These are phyloP conservation scores for Plenodomus biglobosus DNA, from an alignment of 2,329 filamentous ascomycete genomes.

Conservation along the genomic window DNA sequence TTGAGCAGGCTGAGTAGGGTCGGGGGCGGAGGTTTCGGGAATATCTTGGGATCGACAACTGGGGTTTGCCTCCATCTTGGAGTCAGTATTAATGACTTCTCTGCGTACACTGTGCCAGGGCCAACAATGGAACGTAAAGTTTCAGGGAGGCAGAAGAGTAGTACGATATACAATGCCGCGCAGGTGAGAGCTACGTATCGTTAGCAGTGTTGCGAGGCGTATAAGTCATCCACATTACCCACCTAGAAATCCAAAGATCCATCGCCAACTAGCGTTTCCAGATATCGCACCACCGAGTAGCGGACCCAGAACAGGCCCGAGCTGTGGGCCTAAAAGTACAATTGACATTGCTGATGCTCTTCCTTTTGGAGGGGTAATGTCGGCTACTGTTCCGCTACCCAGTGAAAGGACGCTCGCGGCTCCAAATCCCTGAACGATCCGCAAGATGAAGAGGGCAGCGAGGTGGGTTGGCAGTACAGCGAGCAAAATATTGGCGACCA, in stretches of 20 bases:
- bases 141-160: too few relatives aligned
- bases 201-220: too few relatives aligned
- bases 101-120: too few relatives aligned
- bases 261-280: constrained; percentile 44
- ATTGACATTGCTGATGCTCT: constrained; percentile 47
- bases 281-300: constrained; percentile 48
- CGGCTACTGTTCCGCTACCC: constrained; percentile 49
- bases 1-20: too few relatives aligned
- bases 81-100: too few relatives aligned
- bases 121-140: too few relatives aligned
- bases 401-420: constrained; percentile 49
- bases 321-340: constrained; percentile 50
- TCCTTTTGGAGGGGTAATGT: constrained; percentile 46
- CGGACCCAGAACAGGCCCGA: constrained; percentile 50
- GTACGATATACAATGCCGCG: too few relatives aligned
- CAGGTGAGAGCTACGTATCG: too few relatives aligned
- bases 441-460: constrained; percentile 44
- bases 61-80: too few relatives aligned
- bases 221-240: too few relatives aligned
- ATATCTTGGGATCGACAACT: too few relatives aligned
- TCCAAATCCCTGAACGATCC: constrained; percentile 49
- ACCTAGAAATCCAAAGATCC: constrained; percentile 48
- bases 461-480: constrained; percentile 45
- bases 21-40: too few relatives aligned
- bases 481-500: constrained; percentile 45